Evolutionary conservation across 1,284 basidiomycete species (phyloP).

Genomic region (Cryptococcus hybrid): DNA sequence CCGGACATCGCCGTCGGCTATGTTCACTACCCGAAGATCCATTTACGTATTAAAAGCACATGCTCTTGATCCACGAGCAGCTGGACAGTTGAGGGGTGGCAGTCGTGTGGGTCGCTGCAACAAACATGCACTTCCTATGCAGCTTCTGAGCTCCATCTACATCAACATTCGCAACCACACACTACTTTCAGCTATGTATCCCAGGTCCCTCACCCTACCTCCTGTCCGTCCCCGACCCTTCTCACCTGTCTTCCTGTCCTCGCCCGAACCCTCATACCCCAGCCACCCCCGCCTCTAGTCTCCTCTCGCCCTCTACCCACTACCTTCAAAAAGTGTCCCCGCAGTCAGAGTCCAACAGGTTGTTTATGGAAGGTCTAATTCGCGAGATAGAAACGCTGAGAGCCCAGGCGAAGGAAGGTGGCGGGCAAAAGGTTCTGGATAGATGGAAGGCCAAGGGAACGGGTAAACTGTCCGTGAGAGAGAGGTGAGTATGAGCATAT

Average conservation of each 20-base stretch:
- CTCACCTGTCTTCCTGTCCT: not conserved
- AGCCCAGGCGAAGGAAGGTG: conserved; percentile 53
- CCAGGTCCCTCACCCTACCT: not conserved
- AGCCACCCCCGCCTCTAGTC: conserved; percentile 31
- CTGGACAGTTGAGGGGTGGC: too few relatives aligned
- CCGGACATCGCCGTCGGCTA: too few relatives aligned
- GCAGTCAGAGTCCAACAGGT: conserved; percentile 27
- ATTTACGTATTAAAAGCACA: too few relatives aligned
- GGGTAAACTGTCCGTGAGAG: conserved; percentile 82
- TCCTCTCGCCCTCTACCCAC: conserved; percentile 34
- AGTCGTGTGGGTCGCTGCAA: too few relatives aligned
- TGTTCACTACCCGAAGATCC: too few relatives aligned
- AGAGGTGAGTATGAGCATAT: conserved; percentile 59
- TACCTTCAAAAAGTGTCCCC: conserved; percentile 18
- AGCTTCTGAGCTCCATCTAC: too few relatives aligned
- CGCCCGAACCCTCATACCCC: conserved; percentile 38
- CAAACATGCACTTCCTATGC: too few relatives aligned
- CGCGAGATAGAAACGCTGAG: conserved; percentile 46
- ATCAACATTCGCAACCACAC: too few relatives aligned
- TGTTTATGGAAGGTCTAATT: conserved; percentile 28
- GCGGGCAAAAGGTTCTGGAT: conserved; percentile 64
- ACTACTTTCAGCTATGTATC: not conserved
- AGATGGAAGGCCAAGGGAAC: conserved; percentile 65
- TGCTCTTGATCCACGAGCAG: too few relatives aligned
- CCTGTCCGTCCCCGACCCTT: not conserved